Conservation (phyloP, 148 eudicot genomes). For the Rhododendron molle region DNA sequence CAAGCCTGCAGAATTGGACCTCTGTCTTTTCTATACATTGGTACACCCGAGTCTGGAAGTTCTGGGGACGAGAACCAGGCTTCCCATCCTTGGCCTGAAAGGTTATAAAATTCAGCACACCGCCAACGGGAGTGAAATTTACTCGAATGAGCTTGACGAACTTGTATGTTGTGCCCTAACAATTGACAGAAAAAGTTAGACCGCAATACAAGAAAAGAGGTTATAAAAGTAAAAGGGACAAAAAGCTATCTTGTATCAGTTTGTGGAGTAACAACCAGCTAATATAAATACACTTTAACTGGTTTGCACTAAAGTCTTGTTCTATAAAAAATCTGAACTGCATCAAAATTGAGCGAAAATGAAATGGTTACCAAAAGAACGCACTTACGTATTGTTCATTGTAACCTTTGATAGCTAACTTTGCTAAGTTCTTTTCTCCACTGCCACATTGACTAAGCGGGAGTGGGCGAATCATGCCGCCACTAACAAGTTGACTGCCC, state of each 20-base stretch:
- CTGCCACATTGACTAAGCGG: not conserved
- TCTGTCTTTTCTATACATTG: not conserved
- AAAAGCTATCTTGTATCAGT: no score
- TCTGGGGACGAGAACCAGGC: not conserved
- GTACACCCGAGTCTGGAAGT: not conserved
- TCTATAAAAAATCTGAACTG: no score
- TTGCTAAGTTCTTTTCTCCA: not conserved
- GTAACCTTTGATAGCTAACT: not conserved
- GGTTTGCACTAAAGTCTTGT: no score
- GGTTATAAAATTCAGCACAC: not conserved
- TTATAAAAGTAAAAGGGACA: not conserved
- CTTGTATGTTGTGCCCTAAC: not conserved
- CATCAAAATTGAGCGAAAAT: no score
- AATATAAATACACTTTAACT: no score
- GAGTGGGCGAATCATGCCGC: not conserved
- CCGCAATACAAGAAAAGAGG: not conserved
- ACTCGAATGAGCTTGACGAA: not conserved
- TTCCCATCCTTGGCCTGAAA: not conserved
- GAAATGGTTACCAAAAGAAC: not conserved
- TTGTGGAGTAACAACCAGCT: no score
- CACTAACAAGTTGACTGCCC: no score
- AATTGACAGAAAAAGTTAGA: not conserved
- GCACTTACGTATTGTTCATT: not conserved
- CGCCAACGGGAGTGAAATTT: not conserved
- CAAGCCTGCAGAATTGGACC: not conserved